These are phyloP conservation scores for Pterocarpus santalinus DNA, from an alignment of 306 rosid species.

Conservation along the genomic window DNA sequence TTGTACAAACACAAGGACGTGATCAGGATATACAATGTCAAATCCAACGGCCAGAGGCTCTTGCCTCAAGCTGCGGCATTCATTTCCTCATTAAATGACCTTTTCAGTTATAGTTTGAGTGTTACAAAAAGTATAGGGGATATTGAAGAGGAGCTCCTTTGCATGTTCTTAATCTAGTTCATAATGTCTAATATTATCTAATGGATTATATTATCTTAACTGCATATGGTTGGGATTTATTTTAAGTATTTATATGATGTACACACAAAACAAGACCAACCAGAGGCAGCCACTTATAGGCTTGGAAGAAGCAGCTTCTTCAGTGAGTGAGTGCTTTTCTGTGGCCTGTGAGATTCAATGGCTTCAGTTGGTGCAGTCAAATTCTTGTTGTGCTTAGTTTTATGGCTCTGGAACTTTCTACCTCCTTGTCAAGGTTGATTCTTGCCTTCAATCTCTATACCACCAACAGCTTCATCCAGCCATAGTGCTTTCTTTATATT, in stretches of 20 bases:
- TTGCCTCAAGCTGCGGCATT: slow-evolving; percentile 73
- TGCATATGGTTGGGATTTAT: not conserved
- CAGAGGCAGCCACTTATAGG: slow-evolving; percentile 77
- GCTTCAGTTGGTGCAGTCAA: slow-evolving; percentile 64
- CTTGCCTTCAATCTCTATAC: not conserved
- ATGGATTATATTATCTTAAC: slow-evolving; percentile 4
- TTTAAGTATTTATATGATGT: slow-evolving; percentile 49
- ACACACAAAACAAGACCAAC: slow-evolving; percentile 88
- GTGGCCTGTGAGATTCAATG: slow-evolving; percentile 62
- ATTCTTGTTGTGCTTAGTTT: slow-evolving; percentile 54
- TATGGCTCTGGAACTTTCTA: slow-evolving; percentile 53
- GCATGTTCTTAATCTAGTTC: slow-evolving; percentile 11
- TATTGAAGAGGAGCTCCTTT: not conserved
- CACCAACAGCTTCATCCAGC: not conserved
- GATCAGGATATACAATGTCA: slow-evolving; percentile 43
- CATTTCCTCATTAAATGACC: slow-evolving; percentile 78
- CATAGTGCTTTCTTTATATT: not conserved
- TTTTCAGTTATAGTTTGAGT: slow-evolving; percentile 45
- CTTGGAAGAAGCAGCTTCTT: slow-evolving; percentile 56
- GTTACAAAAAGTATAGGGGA: slow-evolving; percentile 40
- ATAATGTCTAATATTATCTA: not conserved
- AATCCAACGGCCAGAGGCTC: slow-evolving; percentile 62
- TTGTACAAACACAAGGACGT: slow-evolving; percentile 39
- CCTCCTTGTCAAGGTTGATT: slow-evolving; percentile 67
- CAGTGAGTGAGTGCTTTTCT: slow-evolving; percentile 60